Evolutionary conservation across 2,329 filamentous ascomycete genomes (phyloP), one percentile per base, ranked within the genome.

Genomic region (Chaetomium olivaceum): DNA sequence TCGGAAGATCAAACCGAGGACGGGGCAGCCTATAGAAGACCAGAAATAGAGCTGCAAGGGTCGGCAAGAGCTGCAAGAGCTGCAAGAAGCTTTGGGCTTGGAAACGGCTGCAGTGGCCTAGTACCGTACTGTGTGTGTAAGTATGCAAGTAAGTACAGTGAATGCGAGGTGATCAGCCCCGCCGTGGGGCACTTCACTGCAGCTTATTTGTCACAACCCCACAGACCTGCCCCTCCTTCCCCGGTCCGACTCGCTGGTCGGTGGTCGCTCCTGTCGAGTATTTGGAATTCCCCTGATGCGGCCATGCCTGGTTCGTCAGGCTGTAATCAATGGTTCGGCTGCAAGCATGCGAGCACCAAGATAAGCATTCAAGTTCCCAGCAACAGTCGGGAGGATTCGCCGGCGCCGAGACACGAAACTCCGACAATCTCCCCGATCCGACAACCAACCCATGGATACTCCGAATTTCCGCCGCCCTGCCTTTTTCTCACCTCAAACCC

Each of bases 211-310:
- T 58, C 58, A 64, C 51, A n/a, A 19, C 63, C 51, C 52, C 57
- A 64, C 62, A n/a, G 9, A 25, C 23, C 50, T 61, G 31, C 54
- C 54, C 36, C 56, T 48, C 39, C 43, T 25, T 23, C 54, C 33
- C 33, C 59, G 27, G 27, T 27, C 51, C 23, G 21, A 19, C 31
- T 27, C 55, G 33, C 8, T 39, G 19, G 9, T 8, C 9, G 23
- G 19, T 7, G 9, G 33, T 23, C 19, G n/a, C 12, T 36, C 19
- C 55, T 25, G 54, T 25, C n/a, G 46, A 58, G 50, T 61, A 66
- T 66, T 66, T 66, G 64, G 64, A 66, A 66, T 66, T 63, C 36
- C 33, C 46, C 29, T 14, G 23, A 43, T 61, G 31, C 46, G 29
- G n/a, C 46, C 21, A 12, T 52, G 48, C 58, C 46, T 51, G 43